Evolutionary conservation across 2,329 filamentous ascomycete species (phyloP).

Genomic region (Cyphellophora europaea): DNA sequence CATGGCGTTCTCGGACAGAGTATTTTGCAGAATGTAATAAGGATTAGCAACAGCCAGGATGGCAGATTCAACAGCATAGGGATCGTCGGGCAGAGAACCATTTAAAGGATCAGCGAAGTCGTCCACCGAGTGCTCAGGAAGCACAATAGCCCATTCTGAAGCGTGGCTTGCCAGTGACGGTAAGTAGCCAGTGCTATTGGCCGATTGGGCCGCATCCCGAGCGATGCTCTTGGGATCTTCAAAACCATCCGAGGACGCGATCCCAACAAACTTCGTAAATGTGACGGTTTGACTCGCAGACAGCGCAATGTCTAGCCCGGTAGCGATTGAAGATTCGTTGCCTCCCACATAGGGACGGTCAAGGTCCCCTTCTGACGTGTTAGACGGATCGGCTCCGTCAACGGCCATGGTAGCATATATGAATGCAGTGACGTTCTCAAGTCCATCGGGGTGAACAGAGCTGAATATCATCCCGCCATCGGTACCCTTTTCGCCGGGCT

Average conservation of each 20-base stretch:
- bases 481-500: conserved; percentile 47
- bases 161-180: conserved; percentile 46
- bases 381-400: conserved; percentile 32
- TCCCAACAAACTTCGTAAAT: conserved; percentile 59
- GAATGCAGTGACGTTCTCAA: conserved; percentile 55
- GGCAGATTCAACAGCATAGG: conserved; percentile 44
- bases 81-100: conserved; percentile 48
- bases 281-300: conserved; percentile 43
- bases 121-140: conserved; percentile 55
- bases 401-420: conserved; percentile 37
- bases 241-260: conserved; percentile 61
- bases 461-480: conserved; percentile 53
- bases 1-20: conserved; percentile 44
- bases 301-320: conserved; percentile 47
- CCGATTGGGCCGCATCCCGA: conserved; percentile 43
- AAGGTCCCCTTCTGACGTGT: conserved; percentile 28
- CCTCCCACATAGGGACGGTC: conserved; percentile 39
- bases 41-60: conserved; percentile 38
- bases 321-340: conserved; percentile 57
- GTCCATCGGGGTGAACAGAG: conserved; percentile 53
- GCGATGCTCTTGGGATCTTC: conserved; percentile 46
- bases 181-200: conserved; percentile 45
- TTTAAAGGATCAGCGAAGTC: conserved; percentile 48
- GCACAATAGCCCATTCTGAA: conserved; percentile 51
- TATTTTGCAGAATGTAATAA: conserved; percentile 41